phyloP scores from a whole-genome alignment of 805 yeast genomes.

The Yarrowia sp. region DNA sequence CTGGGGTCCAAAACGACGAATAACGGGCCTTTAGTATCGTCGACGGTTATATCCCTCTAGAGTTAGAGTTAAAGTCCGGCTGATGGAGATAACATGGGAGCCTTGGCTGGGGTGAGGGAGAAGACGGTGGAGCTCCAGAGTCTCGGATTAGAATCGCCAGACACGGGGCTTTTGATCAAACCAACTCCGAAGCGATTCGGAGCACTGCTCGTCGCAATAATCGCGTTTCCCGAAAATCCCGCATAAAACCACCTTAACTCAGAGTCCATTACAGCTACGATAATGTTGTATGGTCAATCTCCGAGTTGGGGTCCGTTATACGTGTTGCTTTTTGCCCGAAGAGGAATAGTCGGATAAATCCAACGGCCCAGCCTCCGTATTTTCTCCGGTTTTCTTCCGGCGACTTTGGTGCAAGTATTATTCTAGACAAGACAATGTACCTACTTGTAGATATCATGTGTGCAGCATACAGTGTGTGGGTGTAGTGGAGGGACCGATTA shows the following conservation, averaged over 20 bases:
- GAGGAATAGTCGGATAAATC: too few species aligned
- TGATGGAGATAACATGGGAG: conserved; percentile 1
- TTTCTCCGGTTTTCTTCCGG: not conserved
- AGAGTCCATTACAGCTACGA: conserved; percentile 2
- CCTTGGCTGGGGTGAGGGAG: not conserved
- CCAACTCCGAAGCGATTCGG: not conserved
- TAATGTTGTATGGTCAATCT: conserved; percentile 8
- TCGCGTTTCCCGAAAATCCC: not conserved
- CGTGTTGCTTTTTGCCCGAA: not conserved
- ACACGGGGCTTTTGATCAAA: too few species aligned
- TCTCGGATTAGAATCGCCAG: conserved; percentile 3
- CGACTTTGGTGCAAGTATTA: too few species aligned
- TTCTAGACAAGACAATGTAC: too few species aligned
- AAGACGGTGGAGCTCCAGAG: not conserved
- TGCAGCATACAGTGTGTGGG: too few species aligned
- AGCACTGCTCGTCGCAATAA: too few species aligned
- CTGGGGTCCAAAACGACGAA: conserved; percentile 21
- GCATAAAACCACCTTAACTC: conserved; percentile 15
- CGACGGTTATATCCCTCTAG: conserved; percentile 27
- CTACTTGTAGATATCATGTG: too few species aligned
- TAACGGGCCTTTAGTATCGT: conserved; percentile 24
- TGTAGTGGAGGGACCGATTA: too few species aligned
- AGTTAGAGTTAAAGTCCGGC: conserved; percentile 31
- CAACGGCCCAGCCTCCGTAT: not conserved
- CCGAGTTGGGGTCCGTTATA: not conserved